These are phyloP conservation scores for Colletotrichum sp. DNA, from an alignment of 2,329 filamentous ascomycete species.

Conservation along the genomic window DNA sequence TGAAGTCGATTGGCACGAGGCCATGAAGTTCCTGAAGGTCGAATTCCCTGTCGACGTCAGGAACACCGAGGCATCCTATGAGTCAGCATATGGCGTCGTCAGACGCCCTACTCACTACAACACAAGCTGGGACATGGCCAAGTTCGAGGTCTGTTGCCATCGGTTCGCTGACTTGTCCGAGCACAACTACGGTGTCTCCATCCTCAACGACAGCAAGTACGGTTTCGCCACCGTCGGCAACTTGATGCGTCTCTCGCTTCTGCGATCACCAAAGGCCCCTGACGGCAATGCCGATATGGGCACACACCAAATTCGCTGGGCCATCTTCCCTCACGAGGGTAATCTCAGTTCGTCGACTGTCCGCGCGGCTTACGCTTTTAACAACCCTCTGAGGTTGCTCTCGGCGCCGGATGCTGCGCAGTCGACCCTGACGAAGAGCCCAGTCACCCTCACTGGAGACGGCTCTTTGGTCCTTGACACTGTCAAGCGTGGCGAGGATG, in stretches of 20 bases:
- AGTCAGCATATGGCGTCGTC: conserved; percentile 91
- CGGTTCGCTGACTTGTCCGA: conserved; percentile 93
- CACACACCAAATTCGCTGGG: conserved; percentile 84
- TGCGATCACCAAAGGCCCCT: conserved; percentile 89
- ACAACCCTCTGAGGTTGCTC: conserved; percentile 74
- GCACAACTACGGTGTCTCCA: conserved; percentile 85
- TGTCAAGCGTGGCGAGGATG: conserved; percentile 92
- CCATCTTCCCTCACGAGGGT: conserved; percentile 85
- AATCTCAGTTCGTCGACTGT: conserved; percentile 75
- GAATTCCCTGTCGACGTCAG: conserved; percentile 94
- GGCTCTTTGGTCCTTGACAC: conserved; percentile 81
- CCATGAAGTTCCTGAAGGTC: conserved; percentile 97
- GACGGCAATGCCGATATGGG: conserved; percentile 97
- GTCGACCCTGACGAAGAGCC: conserved; percentile 36
- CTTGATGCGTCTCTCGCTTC: conserved; percentile 85
- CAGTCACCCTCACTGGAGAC: conserved; percentile 72
- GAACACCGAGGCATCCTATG: conserved; percentile 93
- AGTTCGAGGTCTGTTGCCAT: conserved; percentile 96
- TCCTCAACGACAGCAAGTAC: conserved; percentile 95
- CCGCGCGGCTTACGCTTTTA: conserved; percentile 87
- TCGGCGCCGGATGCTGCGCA: conserved; percentile 35
- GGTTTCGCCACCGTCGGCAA: conserved; percentile 91
- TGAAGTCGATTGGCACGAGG: conserved; percentile 96
- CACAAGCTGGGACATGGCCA: conserved; percentile 96
- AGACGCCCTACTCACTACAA: conserved; percentile 96